Conservation (phyloP, 2,329 filamentous ascomycete species). For the Aspergillus nomiae region DNA sequence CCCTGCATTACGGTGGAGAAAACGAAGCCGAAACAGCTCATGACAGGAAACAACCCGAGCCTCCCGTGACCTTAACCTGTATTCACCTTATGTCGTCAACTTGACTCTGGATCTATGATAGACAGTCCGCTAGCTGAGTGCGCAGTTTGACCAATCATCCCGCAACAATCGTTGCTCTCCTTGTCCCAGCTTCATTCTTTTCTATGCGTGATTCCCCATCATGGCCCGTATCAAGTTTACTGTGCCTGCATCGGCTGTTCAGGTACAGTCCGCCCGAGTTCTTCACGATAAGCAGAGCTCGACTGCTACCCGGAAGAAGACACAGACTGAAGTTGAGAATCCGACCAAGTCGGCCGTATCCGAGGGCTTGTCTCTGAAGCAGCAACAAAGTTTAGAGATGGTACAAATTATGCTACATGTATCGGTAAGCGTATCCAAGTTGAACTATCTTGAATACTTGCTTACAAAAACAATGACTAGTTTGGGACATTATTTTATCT, state of each 20-base stretch:
- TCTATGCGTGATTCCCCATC: neutral
- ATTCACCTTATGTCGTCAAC: constrained; percentile 16
- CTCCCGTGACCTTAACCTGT: constrained; percentile 21
- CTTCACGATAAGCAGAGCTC: constrained; percentile 9
- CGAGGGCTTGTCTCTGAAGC: constrained; percentile 28
- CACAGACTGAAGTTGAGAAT: constrained; percentile 16
- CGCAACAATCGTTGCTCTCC: neutral
- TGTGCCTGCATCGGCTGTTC: constrained; percentile 20
- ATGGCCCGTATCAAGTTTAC: constrained; percentile 31
- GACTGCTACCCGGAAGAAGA: constrained; percentile 15
- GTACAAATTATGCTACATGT: constrained; percentile 52
- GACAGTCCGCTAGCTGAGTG: neutral
- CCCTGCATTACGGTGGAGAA: neutral
- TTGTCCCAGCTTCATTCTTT: neutral
- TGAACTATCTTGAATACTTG: neutral
- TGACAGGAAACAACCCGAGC: constrained; percentile 8
- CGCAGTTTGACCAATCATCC: neutral
- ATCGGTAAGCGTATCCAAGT: constrained; percentile 37
- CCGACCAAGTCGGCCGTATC: constrained; percentile 10
- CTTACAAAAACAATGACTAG: constrained; percentile 24
- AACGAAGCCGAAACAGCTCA: constrained; percentile 4
- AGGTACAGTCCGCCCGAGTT: constrained; percentile 19
- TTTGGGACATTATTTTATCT: constrained; percentile 39
- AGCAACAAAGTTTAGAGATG: constrained; percentile 50
- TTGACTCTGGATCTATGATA: constrained; percentile 8